phyloP scores from a whole-genome alignment of 495 filamentous ascomycete species.

The Penicillium parvum region DNA sequence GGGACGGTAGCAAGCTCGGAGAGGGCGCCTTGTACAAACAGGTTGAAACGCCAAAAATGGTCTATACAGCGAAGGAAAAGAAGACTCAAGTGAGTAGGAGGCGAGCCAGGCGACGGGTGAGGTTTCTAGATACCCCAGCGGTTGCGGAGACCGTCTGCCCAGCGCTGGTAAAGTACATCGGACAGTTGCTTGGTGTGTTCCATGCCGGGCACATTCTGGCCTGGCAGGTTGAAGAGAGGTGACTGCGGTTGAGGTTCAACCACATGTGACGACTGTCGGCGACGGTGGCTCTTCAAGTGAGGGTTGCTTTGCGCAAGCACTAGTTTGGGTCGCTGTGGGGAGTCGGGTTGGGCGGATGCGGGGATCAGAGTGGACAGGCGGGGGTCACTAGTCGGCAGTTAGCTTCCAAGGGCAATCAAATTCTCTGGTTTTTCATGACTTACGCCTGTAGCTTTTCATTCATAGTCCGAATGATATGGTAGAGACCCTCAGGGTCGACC shows the following conservation, averaged over 20 bases:
- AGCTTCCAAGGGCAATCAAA: not conserved
- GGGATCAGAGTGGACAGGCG: constrained; percentile 49
- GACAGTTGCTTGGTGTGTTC: constrained; percentile 85
- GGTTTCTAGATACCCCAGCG: constrained; percentile 62
- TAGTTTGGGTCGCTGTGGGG: constrained; percentile 57
- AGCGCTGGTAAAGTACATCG: constrained; percentile 84
- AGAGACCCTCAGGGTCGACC: constrained; percentile 86
- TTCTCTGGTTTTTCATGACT: constrained; percentile 9
- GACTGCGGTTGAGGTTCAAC: constrained; percentile 32
- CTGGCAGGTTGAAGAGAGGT: constrained; percentile 38
- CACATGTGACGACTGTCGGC: constrained; percentile 54
- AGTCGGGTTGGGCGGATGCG: constrained; percentile 36
- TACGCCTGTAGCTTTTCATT: constrained; percentile 55
- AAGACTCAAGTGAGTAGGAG: constrained; percentile 1
- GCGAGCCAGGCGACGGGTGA: not conserved
- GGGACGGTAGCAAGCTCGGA: constrained; percentile 14
- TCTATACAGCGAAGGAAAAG: constrained; percentile 30
- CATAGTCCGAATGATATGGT: constrained; percentile 70
- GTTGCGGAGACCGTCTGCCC: constrained; percentile 77
- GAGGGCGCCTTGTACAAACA: constrained; percentile 18
- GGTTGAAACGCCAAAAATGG: constrained; percentile 16
- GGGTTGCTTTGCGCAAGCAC: constrained; percentile 79
- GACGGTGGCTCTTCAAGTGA: constrained; percentile 71
- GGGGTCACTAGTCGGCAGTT: constrained; percentile 39
- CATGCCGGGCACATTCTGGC: constrained; percentile 65